These are phyloP conservation scores for Cryphonectria nitschkei DNA, from an alignment of 2,329 filamentous ascomycete species.

Conservation along the genomic window DNA sequence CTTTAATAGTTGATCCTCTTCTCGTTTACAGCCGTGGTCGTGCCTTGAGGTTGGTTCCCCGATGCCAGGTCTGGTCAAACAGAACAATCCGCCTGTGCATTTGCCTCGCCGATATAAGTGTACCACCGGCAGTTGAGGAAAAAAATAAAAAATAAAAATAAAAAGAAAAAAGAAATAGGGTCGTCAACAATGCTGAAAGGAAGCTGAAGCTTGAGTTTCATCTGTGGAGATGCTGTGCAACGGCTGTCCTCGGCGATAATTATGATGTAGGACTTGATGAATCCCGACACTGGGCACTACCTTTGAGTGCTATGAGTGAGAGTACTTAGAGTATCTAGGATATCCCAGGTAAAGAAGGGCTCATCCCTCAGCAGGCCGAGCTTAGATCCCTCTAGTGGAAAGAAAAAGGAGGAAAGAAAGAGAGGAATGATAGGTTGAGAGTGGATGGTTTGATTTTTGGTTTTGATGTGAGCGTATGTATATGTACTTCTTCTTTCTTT, in stretches of 20 bases:
- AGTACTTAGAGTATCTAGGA: too few species aligned
- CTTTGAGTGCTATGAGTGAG: background rate
- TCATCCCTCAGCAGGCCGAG: too few species aligned
- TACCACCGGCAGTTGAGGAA: background rate
- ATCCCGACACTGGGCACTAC: background rate
- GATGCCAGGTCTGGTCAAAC: background rate
- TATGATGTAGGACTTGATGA: background rate
- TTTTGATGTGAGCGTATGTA: background rate
- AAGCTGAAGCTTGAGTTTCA: background rate
- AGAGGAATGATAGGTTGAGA: background rate
- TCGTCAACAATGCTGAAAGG: background rate
- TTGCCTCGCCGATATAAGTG: background rate
- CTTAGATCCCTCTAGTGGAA: too few species aligned
- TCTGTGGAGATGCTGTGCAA: background rate
- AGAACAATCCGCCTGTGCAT: background rate
- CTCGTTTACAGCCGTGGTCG: background rate
- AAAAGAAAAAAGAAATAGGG: too few species aligned
- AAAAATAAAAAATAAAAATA: too few species aligned
- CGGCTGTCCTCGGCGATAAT: background rate
- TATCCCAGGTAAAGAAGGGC: too few species aligned
- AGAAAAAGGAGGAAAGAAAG: too few species aligned
- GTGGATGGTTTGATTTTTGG: constrained; percentile 8
- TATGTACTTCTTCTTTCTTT: background rate
- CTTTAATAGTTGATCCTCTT: background rate
- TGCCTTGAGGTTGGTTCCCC: background rate